Evolutionary conservation across 176 grass and related monocot genomes (phyloP).

Genomic region (Rhynchospora tenuis): DNA sequence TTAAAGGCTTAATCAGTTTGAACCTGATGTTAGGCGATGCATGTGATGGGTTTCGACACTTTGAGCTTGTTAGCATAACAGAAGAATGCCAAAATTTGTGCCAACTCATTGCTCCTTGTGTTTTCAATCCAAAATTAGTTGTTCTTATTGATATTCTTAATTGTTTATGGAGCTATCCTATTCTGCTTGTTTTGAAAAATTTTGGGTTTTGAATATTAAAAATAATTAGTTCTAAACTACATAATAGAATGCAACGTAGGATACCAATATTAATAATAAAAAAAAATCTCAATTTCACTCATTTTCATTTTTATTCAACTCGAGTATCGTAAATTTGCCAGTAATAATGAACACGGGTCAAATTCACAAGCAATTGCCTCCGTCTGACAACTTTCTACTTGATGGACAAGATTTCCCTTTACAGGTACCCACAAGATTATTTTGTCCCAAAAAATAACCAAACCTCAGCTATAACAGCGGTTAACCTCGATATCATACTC

Average conservation of each 20-base stretch:
- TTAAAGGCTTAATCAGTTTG: slow-evolving; percentile 45
- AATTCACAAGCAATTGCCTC: slow-evolving; percentile 48
- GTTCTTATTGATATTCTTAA: slow-evolving; percentile 2
- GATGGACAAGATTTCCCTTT: slow-evolving; percentile 42
- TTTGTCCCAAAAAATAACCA: slow-evolving; percentile 10
- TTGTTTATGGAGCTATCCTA: too few relatives aligned
- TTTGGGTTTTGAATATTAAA: too few relatives aligned
- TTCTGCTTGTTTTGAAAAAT: background rate
- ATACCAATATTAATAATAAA: too few relatives aligned
- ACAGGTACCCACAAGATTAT: slow-evolving; percentile 30
- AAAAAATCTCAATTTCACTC: background rate
- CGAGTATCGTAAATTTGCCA: slow-evolving; percentile 53
- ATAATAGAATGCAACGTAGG: background rate
- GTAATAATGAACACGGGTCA: slow-evolving; percentile 44
- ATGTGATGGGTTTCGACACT: slow-evolving; percentile 63
- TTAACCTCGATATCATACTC: slow-evolving; percentile 57
- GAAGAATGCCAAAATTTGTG: slow-evolving; percentile 50
- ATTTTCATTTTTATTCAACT: background rate
- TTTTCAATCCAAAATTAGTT: slow-evolving; percentile 52
- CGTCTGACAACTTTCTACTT: slow-evolving; percentile 54
- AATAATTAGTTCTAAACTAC: background rate
- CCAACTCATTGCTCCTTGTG: slow-evolving; percentile 57
- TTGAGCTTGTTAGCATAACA: slow-evolving; percentile 54
- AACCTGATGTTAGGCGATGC: slow-evolving; percentile 71
- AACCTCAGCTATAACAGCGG: slow-evolving; percentile 50